These are phyloP conservation scores for Imleria badia DNA, from an alignment of 768 basidiomycete genomes.

Conservation along the genomic window DNA sequence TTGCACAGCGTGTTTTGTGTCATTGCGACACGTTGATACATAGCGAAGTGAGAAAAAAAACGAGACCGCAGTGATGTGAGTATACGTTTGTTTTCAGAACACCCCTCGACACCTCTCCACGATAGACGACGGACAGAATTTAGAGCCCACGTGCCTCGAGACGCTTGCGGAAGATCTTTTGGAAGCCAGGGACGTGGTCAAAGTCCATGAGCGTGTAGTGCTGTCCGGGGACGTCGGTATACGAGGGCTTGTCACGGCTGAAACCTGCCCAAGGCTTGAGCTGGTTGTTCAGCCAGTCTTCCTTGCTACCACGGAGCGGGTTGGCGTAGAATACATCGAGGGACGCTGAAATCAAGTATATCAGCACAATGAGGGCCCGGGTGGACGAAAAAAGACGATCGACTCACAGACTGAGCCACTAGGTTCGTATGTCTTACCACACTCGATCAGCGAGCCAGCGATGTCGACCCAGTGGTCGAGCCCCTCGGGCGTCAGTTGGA, in stretches of 20 bases:
- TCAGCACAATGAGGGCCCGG: not conserved
- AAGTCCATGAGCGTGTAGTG: constrained; percentile 34
- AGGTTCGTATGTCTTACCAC: constrained; percentile 30
- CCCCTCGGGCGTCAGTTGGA: constrained; percentile 25
- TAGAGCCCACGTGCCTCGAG: constrained; percentile 29
- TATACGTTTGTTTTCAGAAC: not conserved
- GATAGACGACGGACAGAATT: not conserved
- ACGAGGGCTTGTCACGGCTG: constrained; percentile 23
- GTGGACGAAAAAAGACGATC: not conserved
- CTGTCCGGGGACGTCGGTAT: constrained; percentile 28
- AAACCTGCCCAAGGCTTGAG: constrained; percentile 27
- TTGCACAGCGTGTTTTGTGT: not conserved
- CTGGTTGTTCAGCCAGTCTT: constrained; percentile 30
- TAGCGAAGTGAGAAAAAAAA: not conserved
- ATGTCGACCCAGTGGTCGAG: constrained; percentile 33
- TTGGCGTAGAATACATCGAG: constrained; percentile 30
- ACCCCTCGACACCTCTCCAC: not conserved
- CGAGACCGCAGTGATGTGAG: no score
- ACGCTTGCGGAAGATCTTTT: constrained; percentile 28
- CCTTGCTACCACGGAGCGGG: constrained; percentile 28
- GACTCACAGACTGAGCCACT: constrained; percentile 27
- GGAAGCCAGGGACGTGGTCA: constrained; percentile 31
- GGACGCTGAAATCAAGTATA: constrained; percentile 1
- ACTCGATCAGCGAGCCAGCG: constrained; percentile 30
- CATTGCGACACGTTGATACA: no score